Conservation (phyloP, 2,329 filamentous ascomycete genomes). For the Sclerotinia glacialis region DNA sequence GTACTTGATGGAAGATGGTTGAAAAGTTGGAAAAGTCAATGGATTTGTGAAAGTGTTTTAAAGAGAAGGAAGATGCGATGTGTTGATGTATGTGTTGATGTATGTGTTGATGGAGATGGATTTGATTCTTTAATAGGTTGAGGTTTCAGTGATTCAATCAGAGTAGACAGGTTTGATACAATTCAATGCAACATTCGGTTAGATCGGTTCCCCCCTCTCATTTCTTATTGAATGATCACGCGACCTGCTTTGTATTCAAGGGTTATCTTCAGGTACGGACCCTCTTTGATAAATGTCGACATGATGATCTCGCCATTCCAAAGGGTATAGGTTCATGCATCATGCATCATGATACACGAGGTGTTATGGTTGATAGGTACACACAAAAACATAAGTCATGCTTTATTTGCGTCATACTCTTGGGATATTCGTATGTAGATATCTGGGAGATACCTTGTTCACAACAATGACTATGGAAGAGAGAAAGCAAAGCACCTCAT, state of each 20-base stretch:
- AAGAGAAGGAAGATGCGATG: neutral
- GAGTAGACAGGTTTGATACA: neutral
- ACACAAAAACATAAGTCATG: neutral
- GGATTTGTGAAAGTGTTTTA: slow-evolving; percentile 6
- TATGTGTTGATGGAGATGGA: neutral
- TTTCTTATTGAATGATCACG: slow-evolving; percentile 1
- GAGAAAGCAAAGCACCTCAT: neutral
- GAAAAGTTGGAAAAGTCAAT: slow-evolving; percentile 4
- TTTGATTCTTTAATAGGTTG: slow-evolving; percentile 11
- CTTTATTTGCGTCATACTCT: neutral
- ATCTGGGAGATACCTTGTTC: neutral
- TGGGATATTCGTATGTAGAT: neutral
- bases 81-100: neutral
- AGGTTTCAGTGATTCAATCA: neutral
- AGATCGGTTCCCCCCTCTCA: neutral
- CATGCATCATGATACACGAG: no score
- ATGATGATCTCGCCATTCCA: slow-evolving; percentile 4
- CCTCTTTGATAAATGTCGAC: neutral
- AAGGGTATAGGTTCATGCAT: neutral
- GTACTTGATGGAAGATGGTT: neutral
- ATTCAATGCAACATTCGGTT: slow-evolving; percentile 5
- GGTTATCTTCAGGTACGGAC: no score
- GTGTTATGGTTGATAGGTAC: no score
- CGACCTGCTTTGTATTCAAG: slow-evolving; percentile 6
- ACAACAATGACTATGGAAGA: neutral